Evolutionary conservation across 805 yeast genomes (phyloP).

Genomic region (Saccharomycopsis fibuligera): DNA sequence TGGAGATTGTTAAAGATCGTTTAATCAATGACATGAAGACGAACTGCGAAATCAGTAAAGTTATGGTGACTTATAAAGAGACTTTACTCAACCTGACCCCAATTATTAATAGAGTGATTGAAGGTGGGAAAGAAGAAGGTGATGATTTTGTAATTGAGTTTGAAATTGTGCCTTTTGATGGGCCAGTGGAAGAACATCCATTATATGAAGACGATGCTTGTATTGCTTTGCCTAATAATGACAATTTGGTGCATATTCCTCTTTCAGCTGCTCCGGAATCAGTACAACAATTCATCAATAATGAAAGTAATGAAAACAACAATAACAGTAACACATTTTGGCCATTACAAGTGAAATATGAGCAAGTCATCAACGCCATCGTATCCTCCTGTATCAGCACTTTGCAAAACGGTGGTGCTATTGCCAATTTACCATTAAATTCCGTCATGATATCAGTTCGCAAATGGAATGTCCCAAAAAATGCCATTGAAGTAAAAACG

Average conservation of each 20-base stretch:
- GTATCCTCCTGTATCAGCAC: conserved; percentile 55
- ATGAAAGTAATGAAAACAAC: no score
- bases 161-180: conserved; percentile 25
- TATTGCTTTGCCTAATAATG: conserved; percentile 37
- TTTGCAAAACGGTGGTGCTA: conserved; percentile 61
- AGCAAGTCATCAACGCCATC: conserved; percentile 46
- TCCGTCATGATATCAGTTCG: conserved; percentile 49
- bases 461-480: conserved; percentile 49
- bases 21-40: conserved; percentile 78
- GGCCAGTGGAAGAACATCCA: conserved; percentile 25
- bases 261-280: conserved; percentile 17
- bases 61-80: conserved; percentile 88
- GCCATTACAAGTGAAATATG: conserved; percentile 41
- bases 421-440: conserved; percentile 51
- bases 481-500: conserved; percentile 32
- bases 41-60: conserved; percentile 69
- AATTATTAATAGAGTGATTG: conserved; percentile 23
- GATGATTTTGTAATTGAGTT: conserved; percentile 23
- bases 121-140: conserved; percentile 19
- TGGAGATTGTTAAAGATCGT: conserved; percentile 81
- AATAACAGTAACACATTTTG: conserved; percentile 34
- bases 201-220: conserved; percentile 35
- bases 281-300: conserved; percentile 13
- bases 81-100: conserved; percentile 35
- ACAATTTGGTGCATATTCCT: conserved; percentile 33